These are phyloP conservation scores for Mycena floridula DNA, from an alignment of 768 basidiomycete genomes.

Conservation along the genomic window DNA sequence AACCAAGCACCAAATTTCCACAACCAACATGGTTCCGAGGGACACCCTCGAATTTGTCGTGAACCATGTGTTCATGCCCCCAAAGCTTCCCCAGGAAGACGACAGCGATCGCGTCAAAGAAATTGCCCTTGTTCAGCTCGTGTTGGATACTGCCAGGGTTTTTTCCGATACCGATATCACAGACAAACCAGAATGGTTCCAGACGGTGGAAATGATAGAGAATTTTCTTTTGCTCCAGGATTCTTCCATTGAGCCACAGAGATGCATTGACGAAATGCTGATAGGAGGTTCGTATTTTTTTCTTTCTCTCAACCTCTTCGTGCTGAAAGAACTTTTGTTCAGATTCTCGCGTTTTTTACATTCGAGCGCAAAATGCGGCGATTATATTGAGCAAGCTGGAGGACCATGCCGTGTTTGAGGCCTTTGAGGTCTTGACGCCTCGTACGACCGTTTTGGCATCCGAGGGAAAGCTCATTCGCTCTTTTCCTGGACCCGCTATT, in stretches of 20 bases:
- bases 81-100: conserved; percentile 30
- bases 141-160: too few species aligned
- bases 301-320: neutral
- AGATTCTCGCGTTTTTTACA: conserved; percentile 33
- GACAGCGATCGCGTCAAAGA: too few species aligned
- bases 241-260: too few species aligned
- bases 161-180: too few species aligned
- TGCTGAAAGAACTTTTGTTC: neutral
- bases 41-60: conserved; percentile 33
- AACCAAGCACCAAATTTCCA: too few species aligned
- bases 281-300: neutral
- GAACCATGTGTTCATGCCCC: conserved; percentile 38
- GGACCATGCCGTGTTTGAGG: conserved; percentile 30
- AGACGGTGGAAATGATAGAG: too few species aligned
- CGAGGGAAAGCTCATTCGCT: conserved; percentile 37
- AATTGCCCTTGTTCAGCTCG: too few species aligned
- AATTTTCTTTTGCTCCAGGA: too few species aligned
- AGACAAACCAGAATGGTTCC: too few species aligned
- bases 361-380: conserved; percentile 43
- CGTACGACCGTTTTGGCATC: conserved; percentile 27
- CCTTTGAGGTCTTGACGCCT: conserved; percentile 38
- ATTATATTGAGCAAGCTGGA: conserved; percentile 29
- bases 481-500: conserved; percentile 40
- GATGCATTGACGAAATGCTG: neutral
- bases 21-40: too few species aligned